Percentiles rank a stretch among this genome's conserved stretches.
These are phyloP conservation scores for Salvia rosmarinus DNA, from an alignment of 257 asterid genomes.

Conservation along the genomic window DNA sequence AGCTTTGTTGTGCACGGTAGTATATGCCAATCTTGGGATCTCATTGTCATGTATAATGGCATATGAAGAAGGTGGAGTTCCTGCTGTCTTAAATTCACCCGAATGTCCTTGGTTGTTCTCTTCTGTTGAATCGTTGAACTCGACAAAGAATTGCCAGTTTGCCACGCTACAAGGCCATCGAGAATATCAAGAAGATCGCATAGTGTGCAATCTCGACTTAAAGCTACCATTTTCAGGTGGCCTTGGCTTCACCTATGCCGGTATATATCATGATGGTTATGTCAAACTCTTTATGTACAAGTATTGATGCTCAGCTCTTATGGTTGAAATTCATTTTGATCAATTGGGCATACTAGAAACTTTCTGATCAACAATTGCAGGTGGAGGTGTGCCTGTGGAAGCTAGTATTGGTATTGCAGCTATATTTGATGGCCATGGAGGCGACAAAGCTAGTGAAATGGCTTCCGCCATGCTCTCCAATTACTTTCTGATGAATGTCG, in stretches of 20 bases:
- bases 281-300: not conserved
- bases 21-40: conserved; percentile 42
- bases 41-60: conserved; percentile 67
- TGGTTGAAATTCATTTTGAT: not conserved
- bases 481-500: conserved; percentile 54
- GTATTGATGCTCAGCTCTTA: not conserved
- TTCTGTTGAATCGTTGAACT: conserved; percentile 37
- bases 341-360: not conserved
- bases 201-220: conserved; percentile 57
- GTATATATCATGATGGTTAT: not conserved
- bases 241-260: conserved; percentile 12
- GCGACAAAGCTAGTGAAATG: conserved; percentile 74
- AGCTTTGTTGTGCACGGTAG: conserved; percentile 34
- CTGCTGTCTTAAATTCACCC: conserved; percentile 51
- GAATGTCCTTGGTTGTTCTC: conserved; percentile 55
- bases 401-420: conserved; percentile 58
- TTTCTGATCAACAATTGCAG: conserved; percentile 40
- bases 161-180: conserved; percentile 71
- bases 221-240: conserved; percentile 60
- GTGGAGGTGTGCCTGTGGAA: conserved; percentile 43
- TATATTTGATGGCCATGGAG: conserved; percentile 86
- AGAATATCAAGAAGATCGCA: conserved; percentile 80
- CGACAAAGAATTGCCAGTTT: conserved; percentile 48
- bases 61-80: conserved; percentile 70
- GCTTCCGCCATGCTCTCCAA: conserved; percentile 58